Conservation (phyloP, 176 grass and related monocot species). For the Aegilops longissima region DNA sequence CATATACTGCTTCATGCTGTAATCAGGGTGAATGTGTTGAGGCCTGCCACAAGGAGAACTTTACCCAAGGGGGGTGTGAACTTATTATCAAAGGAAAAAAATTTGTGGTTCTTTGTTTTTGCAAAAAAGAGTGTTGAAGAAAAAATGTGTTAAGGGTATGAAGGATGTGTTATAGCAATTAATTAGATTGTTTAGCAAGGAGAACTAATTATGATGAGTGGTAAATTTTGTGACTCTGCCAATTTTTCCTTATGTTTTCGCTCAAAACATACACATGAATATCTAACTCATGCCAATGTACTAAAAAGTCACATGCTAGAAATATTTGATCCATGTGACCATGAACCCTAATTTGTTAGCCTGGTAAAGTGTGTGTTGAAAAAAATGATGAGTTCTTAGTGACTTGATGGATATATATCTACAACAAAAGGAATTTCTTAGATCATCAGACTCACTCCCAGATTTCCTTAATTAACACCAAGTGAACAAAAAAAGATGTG, state of each 20-base stretch:
- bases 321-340: background rate
- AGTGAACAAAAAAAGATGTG: no score
- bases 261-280: background rate
- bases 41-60: background rate
- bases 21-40: background rate
- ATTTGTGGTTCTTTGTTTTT: background rate
- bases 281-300: background rate
- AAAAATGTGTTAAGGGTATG: background rate
- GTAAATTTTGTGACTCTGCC: background rate
- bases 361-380: background rate
- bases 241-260: background rate
- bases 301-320: background rate
- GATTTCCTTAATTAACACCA: no score
- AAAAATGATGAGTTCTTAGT: no score
- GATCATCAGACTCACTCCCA: no score
- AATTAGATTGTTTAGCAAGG: background rate
- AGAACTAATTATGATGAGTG: background rate
- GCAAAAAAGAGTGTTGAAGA: background rate
- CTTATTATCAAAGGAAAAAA: background rate
- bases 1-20: background rate
- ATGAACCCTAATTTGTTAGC: background rate
- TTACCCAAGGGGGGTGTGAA: background rate
- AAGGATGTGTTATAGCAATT: background rate
- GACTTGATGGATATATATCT: no score
- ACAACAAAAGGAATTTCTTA: no score